These are phyloP conservation scores for Diplodia intermedia DNA, from an alignment of 2,329 filamentous ascomycete species.

Conservation along the genomic window DNA sequence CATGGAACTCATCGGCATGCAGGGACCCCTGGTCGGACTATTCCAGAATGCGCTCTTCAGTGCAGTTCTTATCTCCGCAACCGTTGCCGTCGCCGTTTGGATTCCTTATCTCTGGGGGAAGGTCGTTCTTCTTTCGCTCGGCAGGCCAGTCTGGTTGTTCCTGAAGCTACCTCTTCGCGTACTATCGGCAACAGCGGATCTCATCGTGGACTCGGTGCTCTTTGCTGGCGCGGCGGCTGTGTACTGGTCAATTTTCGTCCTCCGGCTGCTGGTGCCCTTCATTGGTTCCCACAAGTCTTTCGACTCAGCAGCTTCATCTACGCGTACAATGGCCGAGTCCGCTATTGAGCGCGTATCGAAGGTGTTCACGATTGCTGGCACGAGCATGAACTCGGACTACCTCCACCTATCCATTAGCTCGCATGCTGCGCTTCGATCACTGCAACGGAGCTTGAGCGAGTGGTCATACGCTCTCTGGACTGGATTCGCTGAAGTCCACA, in stretches of 20 bases:
- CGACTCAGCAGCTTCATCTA: constrained; percentile 24
- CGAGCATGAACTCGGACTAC: constrained; percentile 43
- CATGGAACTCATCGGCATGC: constrained; percentile 95
- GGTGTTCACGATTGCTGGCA: constrained; percentile 40
- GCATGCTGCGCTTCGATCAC: constrained; percentile 46
- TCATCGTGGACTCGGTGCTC: constrained; percentile 78
- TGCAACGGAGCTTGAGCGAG: constrained; percentile 37
- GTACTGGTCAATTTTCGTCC: constrained; percentile 45
- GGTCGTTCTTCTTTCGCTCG: constrained; percentile 77
- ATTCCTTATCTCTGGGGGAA: constrained; percentile 92
- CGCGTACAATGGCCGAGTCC: constrained; percentile 42
- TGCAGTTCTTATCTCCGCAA: constrained; percentile 84
- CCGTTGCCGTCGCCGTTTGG: constrained; percentile 84
- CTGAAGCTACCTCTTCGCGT: constrained; percentile 74
- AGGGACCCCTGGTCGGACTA: constrained; percentile 85
- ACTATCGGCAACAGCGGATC: constrained; percentile 75
- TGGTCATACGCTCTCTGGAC: constrained; percentile 11
- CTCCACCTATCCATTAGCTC: constrained; percentile 48
- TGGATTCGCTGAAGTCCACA: not conserved
- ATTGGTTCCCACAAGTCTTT: constrained; percentile 19
- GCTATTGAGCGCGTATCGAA: constrained; percentile 47
- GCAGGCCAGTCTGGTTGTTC: constrained; percentile 73
- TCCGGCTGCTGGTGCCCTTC: constrained; percentile 37
- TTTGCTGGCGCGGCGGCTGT: constrained; percentile 64
- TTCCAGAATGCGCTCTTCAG: constrained; percentile 97